A percentile compares a stretch with the other conserved stretches of the same genome.
Conservation (phyloP, 2,329 filamentous ascomycete species). For the Ascochyta koolunga region DNA sequence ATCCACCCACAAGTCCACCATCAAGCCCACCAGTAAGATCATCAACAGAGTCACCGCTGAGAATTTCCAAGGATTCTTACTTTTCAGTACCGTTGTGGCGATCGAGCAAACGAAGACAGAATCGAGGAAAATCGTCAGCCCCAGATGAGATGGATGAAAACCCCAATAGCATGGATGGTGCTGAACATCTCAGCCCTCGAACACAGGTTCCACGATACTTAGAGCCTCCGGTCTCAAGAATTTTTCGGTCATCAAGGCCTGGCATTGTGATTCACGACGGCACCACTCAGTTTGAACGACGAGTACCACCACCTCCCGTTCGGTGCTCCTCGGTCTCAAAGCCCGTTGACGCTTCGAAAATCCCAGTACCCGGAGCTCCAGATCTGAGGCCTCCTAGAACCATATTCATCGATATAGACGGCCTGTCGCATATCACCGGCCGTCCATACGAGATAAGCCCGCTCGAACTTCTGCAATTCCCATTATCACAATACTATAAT, state of each 20-base stretch:
- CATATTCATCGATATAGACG: background rate
- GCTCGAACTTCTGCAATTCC: background rate
- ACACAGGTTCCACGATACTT: background rate
- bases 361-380: background rate
- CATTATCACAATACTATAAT: background rate
- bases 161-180: no score
- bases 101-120: background rate
- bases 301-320: background rate
- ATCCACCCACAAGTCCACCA: no score
- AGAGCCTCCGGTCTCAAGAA: background rate
- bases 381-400: background rate
- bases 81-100: background rate
- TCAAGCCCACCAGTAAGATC: background rate
- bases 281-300: background rate
- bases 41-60: background rate
- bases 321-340: background rate
- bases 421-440: background rate
- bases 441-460: background rate
- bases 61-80: background rate
- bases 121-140: background rate
- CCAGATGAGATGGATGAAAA: background rate
- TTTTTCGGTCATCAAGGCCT: background rate
- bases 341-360: background rate
- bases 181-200: background rate
- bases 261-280: background rate